Base-by-base conservation (phyloP, 129 eudicot species). In the Calendula officinalis region DNA sequence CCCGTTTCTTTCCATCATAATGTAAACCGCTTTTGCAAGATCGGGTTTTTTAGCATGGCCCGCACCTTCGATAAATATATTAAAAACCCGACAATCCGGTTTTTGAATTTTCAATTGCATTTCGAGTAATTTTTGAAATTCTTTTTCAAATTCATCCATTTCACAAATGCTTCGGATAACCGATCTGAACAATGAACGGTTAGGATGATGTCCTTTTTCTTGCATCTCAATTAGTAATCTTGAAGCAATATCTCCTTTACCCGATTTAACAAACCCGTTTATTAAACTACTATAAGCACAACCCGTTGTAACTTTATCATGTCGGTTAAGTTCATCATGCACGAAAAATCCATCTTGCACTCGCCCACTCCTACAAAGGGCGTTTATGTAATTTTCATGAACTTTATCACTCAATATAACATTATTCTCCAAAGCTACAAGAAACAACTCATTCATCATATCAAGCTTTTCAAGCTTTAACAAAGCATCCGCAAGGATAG, bases 181-280 rank as follows among this genome's bases (percentile, higher is more conserved):
- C 7, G 52, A 56, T 36, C 69, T 75, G 39, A 68, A 72, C 70
- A 88, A 44, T 44, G 1, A 8, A 11, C 75, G 71, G 34, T 40
- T 43, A 2, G 95, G 82, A 7, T 37, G 46, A 56, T 74, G 80
- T 60, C 95, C 95, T 44, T 72, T 92, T 71, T 83, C 86, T 83
- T 92, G 91, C 98, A 92, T 92, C 59, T 88, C 91, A 22, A 85
- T 69, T 30, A 92, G 78, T 66, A 87, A 64, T 56, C 75, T 83
- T 22, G 82, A 66, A 7, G 95, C 95, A 54, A 84, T 74, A 56
- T 88, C 95, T 48, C 86, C 96, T 70, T 81, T 83, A 6, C 56
- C 76, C 2, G 69, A 56, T 60, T 72, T 77, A 13, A 56, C 77
- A 76, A 81, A 83, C 43, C 83, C 91, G 5, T 50, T 30, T 36